Evolutionary conservation across 768 basidiomycete species (phyloP), one percentile per base, ranked within the genome.

Genomic region (Tricholoma matsutake): DNA sequence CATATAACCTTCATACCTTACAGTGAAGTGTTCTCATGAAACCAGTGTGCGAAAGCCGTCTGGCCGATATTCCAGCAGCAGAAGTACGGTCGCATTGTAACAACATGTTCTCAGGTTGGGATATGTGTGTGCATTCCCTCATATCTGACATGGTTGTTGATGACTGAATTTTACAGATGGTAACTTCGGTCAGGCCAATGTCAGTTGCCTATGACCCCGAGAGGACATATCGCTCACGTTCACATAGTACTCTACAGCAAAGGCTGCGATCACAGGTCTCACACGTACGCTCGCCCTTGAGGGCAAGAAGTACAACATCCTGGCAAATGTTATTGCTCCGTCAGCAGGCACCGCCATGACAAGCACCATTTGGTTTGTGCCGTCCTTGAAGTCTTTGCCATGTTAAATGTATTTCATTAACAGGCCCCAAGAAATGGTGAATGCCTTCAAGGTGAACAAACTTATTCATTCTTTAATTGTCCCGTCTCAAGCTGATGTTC

Each of bases 61-160:
- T 99, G 97, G 97, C 94, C 96, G 0, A 78, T 93, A 66, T 98
- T 99, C 85, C 90, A 91, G 74, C 90, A 94, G 77, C 96, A 98
- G 72, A 94, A 94, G 75, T 97, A 88, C 70, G 97, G 97, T 29
- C 87, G 97, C 47, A 95, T 99, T 68, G 84, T 98, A 56, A 96
- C 92, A 31, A 98, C 95, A n/a, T 84, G 86, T 61, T 98, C 95
- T 2, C 88, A 89, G 70, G 94, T 94, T 54, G 96, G 96, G 61
- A 87, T 98, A 57, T 94, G 94, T 95, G 68, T 81, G 8, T 51
- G 14, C 13, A 31, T 54, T 37, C 25, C 20, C 55, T 18, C 7
- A 45, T 37, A 57, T 18, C 53, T n/a, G 29, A 53, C 16, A 39
- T 57, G 6, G 54, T 45, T 54, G 29, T 31, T 20, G 60, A 58